A percentile compares a stretch with the other conserved stretches of the same genome.
phyloP scores from a whole-genome alignment of 441 rosid species.

The Croton laevigatus region DNA sequence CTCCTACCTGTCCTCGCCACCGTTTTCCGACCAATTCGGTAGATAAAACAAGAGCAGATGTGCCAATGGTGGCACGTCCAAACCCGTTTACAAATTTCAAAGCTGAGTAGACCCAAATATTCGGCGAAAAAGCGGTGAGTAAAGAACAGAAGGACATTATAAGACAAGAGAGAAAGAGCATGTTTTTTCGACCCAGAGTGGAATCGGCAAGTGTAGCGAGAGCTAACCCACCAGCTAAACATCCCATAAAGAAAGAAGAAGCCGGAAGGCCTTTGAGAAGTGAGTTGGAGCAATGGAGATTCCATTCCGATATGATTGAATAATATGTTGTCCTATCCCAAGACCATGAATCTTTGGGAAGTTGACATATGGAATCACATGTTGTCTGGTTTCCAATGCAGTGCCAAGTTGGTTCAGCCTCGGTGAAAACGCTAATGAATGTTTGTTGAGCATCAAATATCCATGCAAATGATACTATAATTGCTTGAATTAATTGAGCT shows the following conservation, averaged over 20 bases:
- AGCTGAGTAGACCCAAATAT: conserved; percentile 61
- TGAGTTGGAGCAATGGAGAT: conserved; percentile 47
- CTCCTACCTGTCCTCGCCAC: conserved; percentile 63
- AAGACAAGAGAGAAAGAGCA: conserved; percentile 52
- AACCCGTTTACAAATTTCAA: conserved; percentile 55
- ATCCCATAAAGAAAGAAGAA: conserved; percentile 70
- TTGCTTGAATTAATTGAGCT: conserved; percentile 52
- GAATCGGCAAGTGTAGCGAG: conserved; percentile 70
- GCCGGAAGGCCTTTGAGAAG: conserved; percentile 62
- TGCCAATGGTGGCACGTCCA: conserved; percentile 66
- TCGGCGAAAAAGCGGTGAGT: conserved; percentile 46
- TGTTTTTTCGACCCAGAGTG: conserved; percentile 63
- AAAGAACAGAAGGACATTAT: conserved; percentile 51
- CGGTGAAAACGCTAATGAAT: conserved; percentile 63
- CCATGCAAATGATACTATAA: conserved; percentile 57
- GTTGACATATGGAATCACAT: conserved; percentile 40
- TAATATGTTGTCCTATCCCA: conserved; percentile 43
- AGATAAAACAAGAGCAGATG: conserved; percentile 60
- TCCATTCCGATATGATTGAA: conserved; percentile 59
- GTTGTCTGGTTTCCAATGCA: conserved; percentile 27
- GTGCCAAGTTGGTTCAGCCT: conserved; percentile 62
- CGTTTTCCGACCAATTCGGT: conserved; percentile 61
- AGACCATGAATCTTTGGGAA: conserved; percentile 44
- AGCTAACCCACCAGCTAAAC: conserved; percentile 54
- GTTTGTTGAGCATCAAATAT: conserved; percentile 76